Evolutionary conservation across 306 rosid genomes (phyloP).

Genomic region (Canavalia gladiata): DNA sequence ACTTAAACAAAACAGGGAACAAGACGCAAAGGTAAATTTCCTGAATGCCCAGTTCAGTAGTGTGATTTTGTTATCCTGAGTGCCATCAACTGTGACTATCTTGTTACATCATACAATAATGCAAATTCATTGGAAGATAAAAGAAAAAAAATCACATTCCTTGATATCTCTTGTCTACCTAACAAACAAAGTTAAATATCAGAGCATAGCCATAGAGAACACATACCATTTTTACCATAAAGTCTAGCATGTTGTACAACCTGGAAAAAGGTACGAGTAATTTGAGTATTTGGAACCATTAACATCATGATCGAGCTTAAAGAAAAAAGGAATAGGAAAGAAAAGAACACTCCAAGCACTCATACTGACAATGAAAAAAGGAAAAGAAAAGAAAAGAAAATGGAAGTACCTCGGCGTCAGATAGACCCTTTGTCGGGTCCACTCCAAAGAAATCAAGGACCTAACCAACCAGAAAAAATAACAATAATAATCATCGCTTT

Average conservation of each 20-base stretch:
- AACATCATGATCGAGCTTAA: slow-evolving; percentile 13
- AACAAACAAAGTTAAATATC: slow-evolving; percentile 6
- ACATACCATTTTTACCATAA: slow-evolving; percentile 83
- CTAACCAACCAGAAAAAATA: slow-evolving; percentile 52
- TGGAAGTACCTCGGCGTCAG: slow-evolving; percentile 70
- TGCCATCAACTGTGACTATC: slow-evolving; percentile 18
- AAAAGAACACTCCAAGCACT: background rate
- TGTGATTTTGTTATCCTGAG: slow-evolving; percentile 26
- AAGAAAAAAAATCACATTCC: slow-evolving; percentile 16
- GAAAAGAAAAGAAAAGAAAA: background rate
- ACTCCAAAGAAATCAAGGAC: slow-evolving; percentile 91
- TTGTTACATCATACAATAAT: background rate
- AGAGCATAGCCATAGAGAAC: slow-evolving; percentile 24
- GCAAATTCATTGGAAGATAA: slow-evolving; percentile 35
- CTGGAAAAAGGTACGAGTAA: slow-evolving; percentile 49
- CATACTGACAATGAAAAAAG: slow-evolving; percentile 1
- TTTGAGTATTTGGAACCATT: slow-evolving; percentile 26
- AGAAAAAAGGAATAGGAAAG: slow-evolving; percentile 1
- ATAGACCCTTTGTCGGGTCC: slow-evolving; percentile 82
- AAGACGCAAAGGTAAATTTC: slow-evolving; percentile 17
- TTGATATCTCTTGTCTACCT: slow-evolving; percentile 31
- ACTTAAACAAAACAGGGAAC: slow-evolving; percentile 16
- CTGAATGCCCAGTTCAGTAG: slow-evolving; percentile 23
- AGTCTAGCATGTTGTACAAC: slow-evolving; percentile 77
- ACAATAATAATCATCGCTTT: background rate